Evolutionary conservation across 306 rosid genomes (phyloP).

Genomic region (Prunus mume): DNA sequence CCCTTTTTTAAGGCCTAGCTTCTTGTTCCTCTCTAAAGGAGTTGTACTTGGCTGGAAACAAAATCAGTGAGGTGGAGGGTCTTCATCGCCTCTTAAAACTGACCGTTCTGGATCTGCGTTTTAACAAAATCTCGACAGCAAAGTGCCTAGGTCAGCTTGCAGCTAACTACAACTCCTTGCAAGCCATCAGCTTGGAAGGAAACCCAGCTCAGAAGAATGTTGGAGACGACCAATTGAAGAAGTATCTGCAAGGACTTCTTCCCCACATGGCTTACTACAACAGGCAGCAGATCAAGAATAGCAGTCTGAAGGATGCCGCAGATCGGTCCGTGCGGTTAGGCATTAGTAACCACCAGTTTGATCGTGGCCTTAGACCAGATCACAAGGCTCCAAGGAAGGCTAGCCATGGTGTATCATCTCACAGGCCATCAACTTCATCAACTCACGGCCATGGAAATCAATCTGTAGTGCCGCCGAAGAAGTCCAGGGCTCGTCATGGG

Average conservation of each 20-base stretch:
- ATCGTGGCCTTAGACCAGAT: conserved; percentile 65
- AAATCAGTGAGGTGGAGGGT: conserved; percentile 95
- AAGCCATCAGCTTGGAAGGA: conserved; percentile 88
- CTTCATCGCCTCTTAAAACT: conserved; percentile 90
- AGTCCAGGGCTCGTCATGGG: conserved; percentile 46
- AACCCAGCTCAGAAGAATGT: conserved; percentile 94
- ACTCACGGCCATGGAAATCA: conserved; percentile 41
- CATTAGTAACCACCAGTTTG: conserved; percentile 60
- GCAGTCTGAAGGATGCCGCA: conserved; percentile 56
- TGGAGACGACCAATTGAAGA: conserved; percentile 92
- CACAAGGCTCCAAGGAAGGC: conserved; percentile 62
- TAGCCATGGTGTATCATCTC: conserved; percentile 38
- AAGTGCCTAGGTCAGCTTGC: conserved; percentile 95
- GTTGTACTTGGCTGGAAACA: conserved; percentile 92
- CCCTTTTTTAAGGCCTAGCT: conserved; percentile 61
- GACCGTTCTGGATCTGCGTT: conserved; percentile 75
- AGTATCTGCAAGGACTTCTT: conserved; percentile 82
- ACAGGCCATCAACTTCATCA: conserved; percentile 40
- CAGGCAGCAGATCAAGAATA: conserved; percentile 53
- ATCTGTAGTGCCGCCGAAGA: conserved; percentile 35
- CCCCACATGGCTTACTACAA: conserved; percentile 84
- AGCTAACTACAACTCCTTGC: conserved; percentile 83
- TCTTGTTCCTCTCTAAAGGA: conserved; percentile 89
- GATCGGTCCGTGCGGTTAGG: conserved; percentile 72
- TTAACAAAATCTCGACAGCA: conserved; percentile 84